Percentiles rank a stretch among this genome's conserved stretches.
phyloP scores from a whole-genome alignment of 306 rosid genomes.

The Glycyrrhiza uralensis region DNA sequence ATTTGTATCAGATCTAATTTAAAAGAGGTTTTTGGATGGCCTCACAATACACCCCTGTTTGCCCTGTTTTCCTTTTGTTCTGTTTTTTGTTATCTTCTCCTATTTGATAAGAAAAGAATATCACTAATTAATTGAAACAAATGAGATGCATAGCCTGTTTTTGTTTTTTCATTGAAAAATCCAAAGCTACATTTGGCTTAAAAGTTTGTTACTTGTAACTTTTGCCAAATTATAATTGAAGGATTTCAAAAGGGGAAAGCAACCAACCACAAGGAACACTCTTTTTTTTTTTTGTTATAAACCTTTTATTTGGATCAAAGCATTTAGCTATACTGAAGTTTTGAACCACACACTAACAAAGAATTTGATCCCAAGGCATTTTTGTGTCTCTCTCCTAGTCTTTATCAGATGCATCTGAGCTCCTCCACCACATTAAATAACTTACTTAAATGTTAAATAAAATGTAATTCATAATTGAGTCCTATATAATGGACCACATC shows the following conservation, averaged over 20 bases:
- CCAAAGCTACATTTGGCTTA: no score
- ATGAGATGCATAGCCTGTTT: background rate
- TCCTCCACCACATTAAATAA: background rate
- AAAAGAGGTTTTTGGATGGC: background rate
- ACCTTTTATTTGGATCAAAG: background rate
- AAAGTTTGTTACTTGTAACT: background rate
- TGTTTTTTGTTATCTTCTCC: background rate
- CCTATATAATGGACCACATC: background rate
- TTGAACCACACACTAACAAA: background rate
- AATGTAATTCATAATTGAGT: background rate
- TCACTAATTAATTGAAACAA: no score
- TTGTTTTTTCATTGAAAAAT: no score
- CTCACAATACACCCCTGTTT: background rate
- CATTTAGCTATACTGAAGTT: background rate
- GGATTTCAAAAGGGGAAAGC: background rate
- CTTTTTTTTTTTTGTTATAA: background rate
- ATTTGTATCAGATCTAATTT: background rate
- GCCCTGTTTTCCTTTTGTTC: background rate
- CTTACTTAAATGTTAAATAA: background rate
- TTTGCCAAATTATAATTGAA: background rate
- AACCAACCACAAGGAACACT: no score
- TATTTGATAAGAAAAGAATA: background rate
- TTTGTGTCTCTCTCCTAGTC: no score
- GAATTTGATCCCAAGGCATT: background rate
- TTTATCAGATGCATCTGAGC: background rate